phyloP scores from a whole-genome alignment of 176 grass and related monocot species.

The Cenchrus americanus region DNA sequence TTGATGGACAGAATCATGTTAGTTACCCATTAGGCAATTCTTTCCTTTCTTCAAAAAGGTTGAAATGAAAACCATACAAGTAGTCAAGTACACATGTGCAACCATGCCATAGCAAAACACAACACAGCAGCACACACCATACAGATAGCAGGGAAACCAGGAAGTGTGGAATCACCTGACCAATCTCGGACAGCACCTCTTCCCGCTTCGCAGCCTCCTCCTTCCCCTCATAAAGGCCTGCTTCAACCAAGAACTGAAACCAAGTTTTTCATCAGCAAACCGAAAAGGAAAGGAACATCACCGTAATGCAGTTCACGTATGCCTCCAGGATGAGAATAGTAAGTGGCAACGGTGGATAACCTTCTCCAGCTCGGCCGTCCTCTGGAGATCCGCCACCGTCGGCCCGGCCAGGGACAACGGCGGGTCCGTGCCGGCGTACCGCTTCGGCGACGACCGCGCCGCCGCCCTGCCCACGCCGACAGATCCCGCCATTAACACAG shows the following conservation, averaged over 20 bases:
- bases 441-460: constrained; percentile 49
- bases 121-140: neutral
- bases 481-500: constrained; percentile 54
- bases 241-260: constrained; percentile 69
- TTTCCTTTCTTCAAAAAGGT: neutral
- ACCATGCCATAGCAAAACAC: neutral
- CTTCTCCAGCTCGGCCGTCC: constrained; percentile 75
- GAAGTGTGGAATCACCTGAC: constrained; percentile 44
- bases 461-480: constrained; percentile 28
- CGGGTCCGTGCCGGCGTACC: constrained; percentile 63
- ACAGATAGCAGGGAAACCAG: neutral
- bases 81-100: neutral
- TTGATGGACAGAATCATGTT: neutral
- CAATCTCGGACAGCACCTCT: constrained; percentile 80
- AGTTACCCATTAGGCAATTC: neutral
- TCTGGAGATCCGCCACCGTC: constrained; percentile 65
- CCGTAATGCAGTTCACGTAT: neutral
- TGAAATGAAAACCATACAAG: neutral
- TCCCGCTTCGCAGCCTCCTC: constrained; percentile 76
- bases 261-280: neutral
- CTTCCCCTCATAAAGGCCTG: constrained; percentile 70
- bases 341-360: constrained; percentile 30
- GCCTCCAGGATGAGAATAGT: neutral
- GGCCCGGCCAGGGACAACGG: constrained; percentile 70
- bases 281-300: neutral